A percentile compares a stretch with the other conserved stretches of the same genome.
Conservation (phyloP, 1,139 yeast species). For the Hansenula anomala region DNA sequence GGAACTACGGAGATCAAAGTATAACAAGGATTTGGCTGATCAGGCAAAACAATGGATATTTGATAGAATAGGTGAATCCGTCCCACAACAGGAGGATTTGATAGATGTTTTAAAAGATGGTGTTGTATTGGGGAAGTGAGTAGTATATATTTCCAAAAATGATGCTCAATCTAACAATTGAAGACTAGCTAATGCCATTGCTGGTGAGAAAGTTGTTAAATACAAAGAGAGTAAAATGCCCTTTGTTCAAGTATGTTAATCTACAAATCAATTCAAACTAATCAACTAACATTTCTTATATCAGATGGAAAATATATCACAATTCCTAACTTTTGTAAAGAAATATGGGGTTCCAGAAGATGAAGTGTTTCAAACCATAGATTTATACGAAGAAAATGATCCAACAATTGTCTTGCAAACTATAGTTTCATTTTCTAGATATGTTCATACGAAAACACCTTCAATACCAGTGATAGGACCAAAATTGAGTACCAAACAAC, state of each 20-base stretch:
- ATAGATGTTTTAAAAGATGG: slow-evolving; percentile 63
- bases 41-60: slow-evolving; percentile 51
- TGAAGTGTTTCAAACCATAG: slow-evolving; percentile 80
- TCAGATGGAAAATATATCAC: slow-evolving; percentile 78
- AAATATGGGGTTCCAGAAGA: slow-evolving; percentile 72
- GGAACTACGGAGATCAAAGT: slow-evolving; percentile 43
- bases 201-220: slow-evolving; percentile 31
- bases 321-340: slow-evolving; percentile 59
- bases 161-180: neutral
- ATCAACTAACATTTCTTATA: neutral
- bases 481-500: slow-evolving; percentile 29
- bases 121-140: slow-evolving; percentile 51
- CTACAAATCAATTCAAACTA: neutral
- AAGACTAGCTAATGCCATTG: slow-evolving; percentile 32
- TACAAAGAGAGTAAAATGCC: slow-evolving; percentile 72
- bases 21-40: slow-evolving; percentile 31
- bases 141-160: slow-evolving; percentile 10
- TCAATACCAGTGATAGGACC: slow-evolving; percentile 49
- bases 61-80: slow-evolving; percentile 25
- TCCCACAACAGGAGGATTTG: slow-evolving; percentile 32
- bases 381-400: slow-evolving; percentile 67
- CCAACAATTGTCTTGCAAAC: slow-evolving; percentile 76
- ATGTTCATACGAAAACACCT: slow-evolving; percentile 44
- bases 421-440: slow-evolving; percentile 67
- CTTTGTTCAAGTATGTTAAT: slow-evolving; percentile 47